Evolutionary conservation across 768 basidiomycete species (phyloP).

Genomic region (Punctularia strigosozonata): DNA sequence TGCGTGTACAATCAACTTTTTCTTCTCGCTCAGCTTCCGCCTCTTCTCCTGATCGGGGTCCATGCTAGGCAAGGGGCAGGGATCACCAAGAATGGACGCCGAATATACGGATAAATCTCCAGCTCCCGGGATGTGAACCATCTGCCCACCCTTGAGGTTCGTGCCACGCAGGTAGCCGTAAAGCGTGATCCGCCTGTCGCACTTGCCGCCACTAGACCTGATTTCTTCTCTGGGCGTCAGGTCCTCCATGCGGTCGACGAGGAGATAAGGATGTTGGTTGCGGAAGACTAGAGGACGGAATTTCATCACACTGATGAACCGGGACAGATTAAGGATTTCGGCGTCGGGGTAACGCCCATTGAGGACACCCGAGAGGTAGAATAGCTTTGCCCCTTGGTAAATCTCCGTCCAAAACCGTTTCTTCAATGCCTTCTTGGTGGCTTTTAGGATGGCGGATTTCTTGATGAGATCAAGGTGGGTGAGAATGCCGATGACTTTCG

Average conservation of each 20-base stretch:
- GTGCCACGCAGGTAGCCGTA: slow-evolving; percentile 95
- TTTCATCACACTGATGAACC: slow-evolving; percentile 97
- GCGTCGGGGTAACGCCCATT: slow-evolving; percentile 96
- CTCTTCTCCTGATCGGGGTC: slow-evolving; percentile 85
- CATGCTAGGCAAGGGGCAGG: slow-evolving; percentile 92
- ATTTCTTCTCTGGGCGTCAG: slow-evolving; percentile 82
- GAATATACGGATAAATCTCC: slow-evolving; percentile 76
- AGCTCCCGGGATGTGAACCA: slow-evolving; percentile 89
- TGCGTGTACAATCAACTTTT: slow-evolving; percentile 83
- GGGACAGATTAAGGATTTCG: slow-evolving; percentile 90
- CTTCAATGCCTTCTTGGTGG: slow-evolving; percentile 89
- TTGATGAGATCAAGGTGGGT: slow-evolving; percentile 96
- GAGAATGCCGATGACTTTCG: slow-evolving; percentile 94
- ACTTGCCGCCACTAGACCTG: slow-evolving; percentile 70
- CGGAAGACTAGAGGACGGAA: slow-evolving; percentile 95
- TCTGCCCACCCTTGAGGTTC: slow-evolving; percentile 61
- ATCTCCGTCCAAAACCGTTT: slow-evolving; percentile 99
- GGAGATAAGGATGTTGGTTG: slow-evolving; percentile 89
- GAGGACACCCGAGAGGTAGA: slow-evolving; percentile 92
- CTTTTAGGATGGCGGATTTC: slow-evolving; percentile 73
- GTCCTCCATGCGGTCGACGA: slow-evolving; percentile 92
- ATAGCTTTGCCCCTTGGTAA: slow-evolving; percentile 96
- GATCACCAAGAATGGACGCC: slow-evolving; percentile 75
- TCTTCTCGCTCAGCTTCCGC: slow-evolving; percentile 90
- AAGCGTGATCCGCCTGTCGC: slow-evolving; percentile 86